These are phyloP conservation scores for Phytophthora melonis DNA, from an alignment of 352 stramenopile genomes.

Conservation along the genomic window DNA sequence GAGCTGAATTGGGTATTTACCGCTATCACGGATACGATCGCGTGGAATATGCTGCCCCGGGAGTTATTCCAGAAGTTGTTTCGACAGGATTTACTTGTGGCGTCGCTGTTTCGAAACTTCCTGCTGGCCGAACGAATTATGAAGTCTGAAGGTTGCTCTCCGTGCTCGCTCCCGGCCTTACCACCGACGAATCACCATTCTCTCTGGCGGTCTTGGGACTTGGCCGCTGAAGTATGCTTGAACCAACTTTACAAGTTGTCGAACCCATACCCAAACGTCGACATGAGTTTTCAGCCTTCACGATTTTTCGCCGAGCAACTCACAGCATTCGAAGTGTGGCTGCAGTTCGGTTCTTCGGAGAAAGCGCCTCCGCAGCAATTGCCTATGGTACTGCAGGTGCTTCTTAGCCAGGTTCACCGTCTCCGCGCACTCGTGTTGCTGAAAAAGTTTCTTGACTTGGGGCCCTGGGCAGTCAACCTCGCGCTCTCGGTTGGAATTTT, in stretches of 20 bases:
- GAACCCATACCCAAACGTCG: slow-evolving; percentile 69
- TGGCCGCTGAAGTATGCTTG: slow-evolving; percentile 98
- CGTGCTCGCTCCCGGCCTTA: slow-evolving; percentile 94
- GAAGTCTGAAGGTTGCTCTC: slow-evolving; percentile 86
- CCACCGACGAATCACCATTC: slow-evolving; percentile 97
- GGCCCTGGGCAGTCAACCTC: slow-evolving; percentile 90
- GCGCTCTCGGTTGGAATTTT: slow-evolving; percentile 98
- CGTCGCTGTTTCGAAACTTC: slow-evolving; percentile 99
- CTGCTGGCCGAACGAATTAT: slow-evolving; percentile 98
- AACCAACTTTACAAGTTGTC: slow-evolving; percentile 93
- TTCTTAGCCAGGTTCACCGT: slow-evolving; percentile 97
- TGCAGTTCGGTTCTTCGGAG: slow-evolving; percentile 94
- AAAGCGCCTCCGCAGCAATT: slow-evolving; percentile 96
- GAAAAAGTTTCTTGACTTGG: slow-evolving; percentile 96
- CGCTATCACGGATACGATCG: slow-evolving; percentile 99
- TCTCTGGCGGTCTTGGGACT: slow-evolving; percentile 98
- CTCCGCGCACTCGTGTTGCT: slow-evolving; percentile 96
- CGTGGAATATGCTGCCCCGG: slow-evolving; percentile 98
- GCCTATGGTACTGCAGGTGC: slow-evolving; percentile 97
- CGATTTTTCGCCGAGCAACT: slow-evolving; percentile 99
- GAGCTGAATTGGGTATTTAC: slow-evolving; percentile 99
- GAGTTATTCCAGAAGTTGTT: slow-evolving; percentile 99
- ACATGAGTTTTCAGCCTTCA: slow-evolving; percentile 85
- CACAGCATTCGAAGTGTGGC: slow-evolving; percentile 98
- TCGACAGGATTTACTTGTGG: slow-evolving; percentile 98